phyloP scores from a whole-genome alignment of 1,139 yeast genomes.

The Kodamaea alishanica region DNA sequence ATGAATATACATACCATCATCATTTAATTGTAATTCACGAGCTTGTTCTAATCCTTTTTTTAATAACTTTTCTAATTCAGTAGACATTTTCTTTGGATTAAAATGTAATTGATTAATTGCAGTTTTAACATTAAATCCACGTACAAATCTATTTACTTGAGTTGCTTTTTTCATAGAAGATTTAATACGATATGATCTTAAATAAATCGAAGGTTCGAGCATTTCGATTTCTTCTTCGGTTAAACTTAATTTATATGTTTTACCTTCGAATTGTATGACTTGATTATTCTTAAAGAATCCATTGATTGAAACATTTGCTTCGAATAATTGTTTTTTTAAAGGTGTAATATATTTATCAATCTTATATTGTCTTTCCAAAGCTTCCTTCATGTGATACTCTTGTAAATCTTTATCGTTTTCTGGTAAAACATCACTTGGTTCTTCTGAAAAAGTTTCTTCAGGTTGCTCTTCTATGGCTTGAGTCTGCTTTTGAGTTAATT shows the following conservation, averaged over 20 bases:
- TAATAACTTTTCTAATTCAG: constrained; percentile 74
- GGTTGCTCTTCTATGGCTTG: constrained; percentile 8
- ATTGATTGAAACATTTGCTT: constrained; percentile 54
- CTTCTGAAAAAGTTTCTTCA: constrained; percentile 8
- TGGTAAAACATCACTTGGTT: constrained; percentile 18
- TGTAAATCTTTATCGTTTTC: constrained; percentile 35
- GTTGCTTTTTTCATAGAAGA: constrained; percentile 88
- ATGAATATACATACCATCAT: constrained; percentile 64
- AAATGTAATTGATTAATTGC: constrained; percentile 95
- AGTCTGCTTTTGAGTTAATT: constrained; percentile 21
- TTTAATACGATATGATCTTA: constrained; percentile 75
- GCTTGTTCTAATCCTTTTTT: constrained; percentile 73
- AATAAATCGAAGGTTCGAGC: constrained; percentile 79
- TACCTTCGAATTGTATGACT: constrained; percentile 45
- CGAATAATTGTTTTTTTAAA: constrained; percentile 64
- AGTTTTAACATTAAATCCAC: constrained; percentile 63
- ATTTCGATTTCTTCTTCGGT: constrained; percentile 65
- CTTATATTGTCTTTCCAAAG: constrained; percentile 25
- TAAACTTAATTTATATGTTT: constrained; percentile 53
- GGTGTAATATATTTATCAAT: constrained; percentile 55
- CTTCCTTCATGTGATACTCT: constrained; percentile 30
- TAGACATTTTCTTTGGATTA: constrained; percentile 72
- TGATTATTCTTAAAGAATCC: constrained; percentile 76
- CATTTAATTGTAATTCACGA: constrained; percentile 52
- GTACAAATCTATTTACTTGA: constrained; percentile 68